These are phyloP conservation scores for Gypsophila paniculata DNA, from an alignment of 179 eudicot species.

Conservation along the genomic window DNA sequence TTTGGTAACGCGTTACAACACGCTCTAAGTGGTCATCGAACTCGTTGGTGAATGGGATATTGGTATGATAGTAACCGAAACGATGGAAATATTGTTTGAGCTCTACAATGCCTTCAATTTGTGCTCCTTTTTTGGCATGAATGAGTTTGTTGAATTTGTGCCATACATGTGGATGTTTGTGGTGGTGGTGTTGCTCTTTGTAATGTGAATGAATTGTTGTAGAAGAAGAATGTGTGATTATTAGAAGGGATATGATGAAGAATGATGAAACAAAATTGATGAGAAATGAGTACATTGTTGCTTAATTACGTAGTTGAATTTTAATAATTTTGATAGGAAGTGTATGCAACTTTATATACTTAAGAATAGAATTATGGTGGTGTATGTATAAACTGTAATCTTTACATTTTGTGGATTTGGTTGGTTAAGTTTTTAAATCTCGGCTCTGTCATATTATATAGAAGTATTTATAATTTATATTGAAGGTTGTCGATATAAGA, in stretches of 20 bases:
- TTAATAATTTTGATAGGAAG: not conserved
- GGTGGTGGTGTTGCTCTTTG: not conserved
- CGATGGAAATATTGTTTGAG: constrained; percentile 49
- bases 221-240: constrained; percentile 24
- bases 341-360: no score
- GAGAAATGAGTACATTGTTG: constrained; percentile 23
- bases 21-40: constrained; percentile 39
- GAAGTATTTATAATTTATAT: no score
- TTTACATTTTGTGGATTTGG: no score
- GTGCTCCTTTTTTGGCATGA: constrained; percentile 38
- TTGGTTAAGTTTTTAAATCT: no score
- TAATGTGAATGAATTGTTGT: constrained; percentile 11
- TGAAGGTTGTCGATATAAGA: no score
- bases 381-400: no score
- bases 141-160: constrained; percentile 33
- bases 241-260: constrained; percentile 27
- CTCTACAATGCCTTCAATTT: constrained; percentile 33
- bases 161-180: constrained; percentile 34
- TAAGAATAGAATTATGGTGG: no score
- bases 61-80: constrained; percentile 47
- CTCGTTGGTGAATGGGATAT: constrained; percentile 24
- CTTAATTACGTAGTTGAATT: not conserved
- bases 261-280: constrained; percentile 17
- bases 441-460: no score
- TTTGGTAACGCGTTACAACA: constrained; percentile 42